Evolutionary conservation across 225 moss, liverwort and hornwort genomes (phyloP), one percentile per base, ranked within the genome.

Genomic region (Physcomitrium patens): DNA sequence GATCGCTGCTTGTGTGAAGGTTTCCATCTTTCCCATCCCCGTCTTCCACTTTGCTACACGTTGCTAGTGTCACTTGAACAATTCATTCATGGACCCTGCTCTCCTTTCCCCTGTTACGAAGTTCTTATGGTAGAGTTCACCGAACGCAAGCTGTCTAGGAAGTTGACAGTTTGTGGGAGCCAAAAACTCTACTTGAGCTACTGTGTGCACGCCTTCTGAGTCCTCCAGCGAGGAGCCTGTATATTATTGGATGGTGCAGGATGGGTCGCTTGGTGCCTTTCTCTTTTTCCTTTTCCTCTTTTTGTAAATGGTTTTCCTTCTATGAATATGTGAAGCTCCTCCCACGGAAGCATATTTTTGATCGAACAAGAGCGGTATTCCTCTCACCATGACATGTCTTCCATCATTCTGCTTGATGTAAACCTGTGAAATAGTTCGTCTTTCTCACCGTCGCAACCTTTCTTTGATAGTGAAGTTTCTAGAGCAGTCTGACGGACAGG

Each of bases 161-260:
- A 37, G 69, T 79, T 69, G 70, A 71, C 69, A 70, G 76, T 76
- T 79, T 77, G 79, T 37, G 31, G 31, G 31, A 37, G 31, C 2
- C 31, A 37, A 37, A 37, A 37, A 37, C 31, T 37, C 31, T 37
- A 37, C 5, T 37, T 4, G 73, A 83, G 80, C 76, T 59, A 52
- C 69, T 80, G 71, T 83, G 77, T 78, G 31, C 70, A 84, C 71
- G 80, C 31, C 81, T 78, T 81, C 81, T 72, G 85, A 86, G 80
- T 86, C 82, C 82, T 86, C 82, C 69, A 77, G 79, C 45, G 85
- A 86, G 85, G 82, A 86, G 79, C 77, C 61, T 86, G 86, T 86
- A 86, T 47, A 85, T 70, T 82, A 82, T 70, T 37, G 31, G 55
- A 69, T 52, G 79, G 63, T 53, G 77, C 78, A 75, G 79, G 63